A percentile compares a stretch with the other conserved stretches of the same genome.
Conservation (phyloP, 139 green algal species). For the Micromonas pusilla region DNA sequence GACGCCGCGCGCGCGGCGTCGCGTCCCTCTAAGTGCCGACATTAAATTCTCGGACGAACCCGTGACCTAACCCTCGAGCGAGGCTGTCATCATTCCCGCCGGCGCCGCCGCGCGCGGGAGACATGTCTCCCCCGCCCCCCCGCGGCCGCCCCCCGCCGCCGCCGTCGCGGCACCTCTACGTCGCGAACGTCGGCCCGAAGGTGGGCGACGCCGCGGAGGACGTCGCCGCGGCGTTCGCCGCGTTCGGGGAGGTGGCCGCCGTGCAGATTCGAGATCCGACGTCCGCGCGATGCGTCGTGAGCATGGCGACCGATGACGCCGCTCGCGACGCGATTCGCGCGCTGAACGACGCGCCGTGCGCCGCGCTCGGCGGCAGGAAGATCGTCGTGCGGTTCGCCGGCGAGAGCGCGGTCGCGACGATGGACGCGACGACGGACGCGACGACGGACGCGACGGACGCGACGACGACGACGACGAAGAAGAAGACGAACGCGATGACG, state of each 20-base stretch:
- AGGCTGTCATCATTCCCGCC: too few relatives aligned
- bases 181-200: not conserved
- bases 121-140: slow-evolving; percentile 22
- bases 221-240: not conserved
- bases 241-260: not conserved
- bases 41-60: not conserved
- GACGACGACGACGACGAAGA: slow-evolving; percentile 38
- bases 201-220: not conserved
- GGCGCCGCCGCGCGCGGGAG: not conserved
- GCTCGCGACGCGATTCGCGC: too few relatives aligned
- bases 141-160: too few relatives aligned
- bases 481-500: slow-evolving; percentile 38
- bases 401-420: slow-evolving; percentile 38
- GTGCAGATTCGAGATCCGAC: not conserved
- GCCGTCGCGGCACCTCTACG: not conserved
- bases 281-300: not conserved
- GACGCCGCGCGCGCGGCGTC: not conserved
- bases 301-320: not conserved
- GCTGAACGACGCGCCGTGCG: not conserved
- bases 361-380: not conserved
- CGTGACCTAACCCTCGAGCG: too few relatives aligned
- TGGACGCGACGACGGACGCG: slow-evolving; percentile 57
- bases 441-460: slow-evolving; percentile 34
- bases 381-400: not conserved
- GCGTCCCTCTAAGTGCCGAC: not conserved